Evolutionary conservation across 495 filamentous ascomycete species (phyloP), one percentile per base, ranked within the genome.

Genomic region (Daldinia loculata): DNA sequence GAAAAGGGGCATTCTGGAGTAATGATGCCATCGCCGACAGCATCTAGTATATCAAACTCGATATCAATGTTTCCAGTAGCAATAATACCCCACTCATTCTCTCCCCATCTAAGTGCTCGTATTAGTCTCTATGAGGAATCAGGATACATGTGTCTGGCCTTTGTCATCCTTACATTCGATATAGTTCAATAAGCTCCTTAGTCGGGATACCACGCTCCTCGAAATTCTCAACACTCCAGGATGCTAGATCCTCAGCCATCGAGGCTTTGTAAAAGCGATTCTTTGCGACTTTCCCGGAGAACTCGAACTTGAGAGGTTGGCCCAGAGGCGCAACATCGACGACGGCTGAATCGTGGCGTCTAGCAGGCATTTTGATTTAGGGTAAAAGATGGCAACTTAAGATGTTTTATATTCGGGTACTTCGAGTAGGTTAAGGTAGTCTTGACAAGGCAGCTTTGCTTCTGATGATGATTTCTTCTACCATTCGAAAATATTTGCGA

Each of bases 51-150:
- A 39, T 88, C 85, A 67, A 79, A 83, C 30, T 86, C 85, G 8
- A 89, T 83, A 83, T 88, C 86, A 64, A 87, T 80, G 71, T 89
- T 90, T 34, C 88, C 88, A 6, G 85, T 88, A 2, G 87, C 70
- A 57, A 88, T 87, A 14, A 83, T 68, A 8, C 88, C 88, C 56
- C 84, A 78, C 11, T 77, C 80, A 24, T 82, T 85, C 69, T 89
- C 86, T 38, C 88, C 88, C 87, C 88, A 90, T 66, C 83, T 78
- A 61, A 78, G 76, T 70, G 22, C 58, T 8, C 12, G 12, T 2
- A 29, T 62, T 58, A 69, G 36, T 45, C 7, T 17, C 3, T 15
- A 34, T 41, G 1, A 32, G 6, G 15, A 32, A 34, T 41, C 0
- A 32, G 6, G 15, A 32, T 58, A 15, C 0, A 4, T 39, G 27